Evolutionary conservation across 164 flowering plant genomes (phyloP).

Genomic region (Magnolia officinalis): DNA sequence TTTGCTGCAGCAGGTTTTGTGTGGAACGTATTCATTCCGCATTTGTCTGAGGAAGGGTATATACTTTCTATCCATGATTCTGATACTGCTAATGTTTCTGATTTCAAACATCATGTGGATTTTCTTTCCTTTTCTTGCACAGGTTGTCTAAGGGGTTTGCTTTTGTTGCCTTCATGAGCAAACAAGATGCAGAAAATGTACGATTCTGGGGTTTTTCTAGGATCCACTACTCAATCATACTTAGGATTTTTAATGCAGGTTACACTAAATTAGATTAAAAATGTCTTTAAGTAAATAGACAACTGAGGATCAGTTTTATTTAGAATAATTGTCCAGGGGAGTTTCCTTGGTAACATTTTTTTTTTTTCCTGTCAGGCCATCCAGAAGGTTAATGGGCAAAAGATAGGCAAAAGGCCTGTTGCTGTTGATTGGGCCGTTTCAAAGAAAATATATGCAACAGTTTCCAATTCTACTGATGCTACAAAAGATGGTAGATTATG

Average conservation of each 20-base stretch:
- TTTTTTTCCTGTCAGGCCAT: constrained; percentile 56
- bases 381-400: constrained; percentile 68
- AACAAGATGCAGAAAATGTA: constrained; percentile 91
- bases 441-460: constrained; percentile 64
- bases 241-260: not conserved
- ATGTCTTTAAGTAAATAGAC: too few relatives aligned
- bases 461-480: constrained; percentile 24
- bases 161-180: constrained; percentile 85
- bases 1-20: constrained; percentile 80
- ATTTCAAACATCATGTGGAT: not conserved
- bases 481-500: constrained; percentile 47
- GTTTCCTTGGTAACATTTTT: not conserved
- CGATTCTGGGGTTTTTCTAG: constrained; percentile 1
- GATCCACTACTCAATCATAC: not conserved
- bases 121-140: constrained; percentile 12
- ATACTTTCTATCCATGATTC: not conserved
- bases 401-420: constrained; percentile 64
- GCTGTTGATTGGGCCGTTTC: constrained; percentile 99
- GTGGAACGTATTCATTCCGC: constrained; percentile 87
- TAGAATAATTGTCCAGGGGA: not conserved
- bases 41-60: constrained; percentile 71
- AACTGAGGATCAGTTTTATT: not conserved
- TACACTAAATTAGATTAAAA: not conserved
- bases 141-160: constrained; percentile 89
- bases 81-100: not conserved